phyloP scores from a whole-genome alignment of 2,329 filamentous ascomycete species.

The Ceratocystiopsis minuta region DNA sequence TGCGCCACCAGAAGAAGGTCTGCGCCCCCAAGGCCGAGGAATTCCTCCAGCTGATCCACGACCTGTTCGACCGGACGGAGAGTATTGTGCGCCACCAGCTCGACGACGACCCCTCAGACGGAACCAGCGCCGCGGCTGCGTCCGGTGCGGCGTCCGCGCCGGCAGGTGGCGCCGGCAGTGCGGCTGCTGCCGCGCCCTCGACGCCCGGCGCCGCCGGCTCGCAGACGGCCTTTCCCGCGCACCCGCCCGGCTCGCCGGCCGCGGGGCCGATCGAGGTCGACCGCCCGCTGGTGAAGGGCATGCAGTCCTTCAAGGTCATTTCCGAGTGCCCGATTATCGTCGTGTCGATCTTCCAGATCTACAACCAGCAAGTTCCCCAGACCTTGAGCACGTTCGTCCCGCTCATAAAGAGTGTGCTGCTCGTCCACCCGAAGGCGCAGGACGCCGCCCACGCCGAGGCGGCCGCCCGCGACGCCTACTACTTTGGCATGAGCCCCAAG shows the following conservation, averaged over 20 bases:
- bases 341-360: conserved; percentile 92
- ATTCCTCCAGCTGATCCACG: conserved; percentile 81
- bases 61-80: conserved; percentile 91
- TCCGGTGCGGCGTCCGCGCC: neutral
- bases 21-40: conserved; percentile 64
- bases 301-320: conserved; percentile 97
- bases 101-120: conserved; percentile 48
- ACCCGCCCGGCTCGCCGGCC: conserved; percentile 70
- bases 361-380: conserved; percentile 40
- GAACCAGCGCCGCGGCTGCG: neutral
- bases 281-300: conserved; percentile 72
- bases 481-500: conserved; percentile 80
- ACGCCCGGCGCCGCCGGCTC: conserved; percentile 25
- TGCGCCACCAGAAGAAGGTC: conserved; percentile 77
- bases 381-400: conserved; percentile 91
- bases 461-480: conserved; percentile 58
- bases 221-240: conserved; percentile 44
- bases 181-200: conserved; percentile 19
- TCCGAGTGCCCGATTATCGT: conserved; percentile 98
- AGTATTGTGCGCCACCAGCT: conserved; percentile 90
- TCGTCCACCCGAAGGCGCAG: conserved; percentile 82
- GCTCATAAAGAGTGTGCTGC: conserved; percentile 75
- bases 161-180: neutral
- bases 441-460: conserved; percentile 82
- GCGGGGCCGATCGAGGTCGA: conserved; percentile 65